These are phyloP conservation scores for Cutaneotrichosporon mucoides DNA, from an alignment of 1,284 basidiomycete genomes.

Conservation along the genomic window DNA sequence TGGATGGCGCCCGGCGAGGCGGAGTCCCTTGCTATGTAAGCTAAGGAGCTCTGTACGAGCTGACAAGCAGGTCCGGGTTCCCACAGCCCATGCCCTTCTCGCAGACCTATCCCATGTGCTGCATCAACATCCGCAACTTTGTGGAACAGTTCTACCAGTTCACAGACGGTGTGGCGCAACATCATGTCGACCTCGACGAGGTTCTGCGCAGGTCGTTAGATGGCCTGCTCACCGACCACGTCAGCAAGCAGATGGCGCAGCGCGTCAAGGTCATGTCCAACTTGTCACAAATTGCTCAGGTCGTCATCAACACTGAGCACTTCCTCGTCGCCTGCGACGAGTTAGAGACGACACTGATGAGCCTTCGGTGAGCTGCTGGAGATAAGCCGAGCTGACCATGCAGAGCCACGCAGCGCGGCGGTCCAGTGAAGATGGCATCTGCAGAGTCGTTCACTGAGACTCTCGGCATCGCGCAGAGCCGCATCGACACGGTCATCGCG, in stretches of 20 bases:
- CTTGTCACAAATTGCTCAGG: conserved; percentile 90
- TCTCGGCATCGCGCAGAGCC: conserved; percentile 64
- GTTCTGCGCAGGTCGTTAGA: conserved; percentile 91
- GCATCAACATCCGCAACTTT: conserved; percentile 90
- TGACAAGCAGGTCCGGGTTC: conserved; percentile 57
- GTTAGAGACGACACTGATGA: conserved; percentile 80
- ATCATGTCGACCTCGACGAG: conserved; percentile 88
- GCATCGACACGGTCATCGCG: conserved; percentile 77
- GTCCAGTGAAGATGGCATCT: conserved; percentile 55
- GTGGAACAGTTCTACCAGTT: conserved; percentile 97
- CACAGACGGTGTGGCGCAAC: conserved; percentile 86
- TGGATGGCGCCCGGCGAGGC: conserved; percentile 75
- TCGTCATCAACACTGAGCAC: conserved; percentile 89
- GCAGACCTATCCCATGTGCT: conserved; percentile 89
- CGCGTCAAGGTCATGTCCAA: conserved; percentile 68
- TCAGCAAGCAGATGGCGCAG: conserved; percentile 70
- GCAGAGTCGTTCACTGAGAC: conserved; percentile 60
- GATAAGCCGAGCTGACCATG: background rate
- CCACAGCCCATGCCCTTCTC: conserved; percentile 89
- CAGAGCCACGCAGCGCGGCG: conserved; percentile 77
- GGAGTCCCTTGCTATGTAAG: conserved; percentile 61
- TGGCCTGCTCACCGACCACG: conserved; percentile 72
- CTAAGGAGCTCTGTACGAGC: conserved; percentile 6
- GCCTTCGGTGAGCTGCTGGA: conserved; percentile 55
- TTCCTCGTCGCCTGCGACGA: conserved; percentile 82